phyloP scores from a whole-genome alignment of 371 early-diverging fungal genomes.

The Mortierella sp. region DNA sequence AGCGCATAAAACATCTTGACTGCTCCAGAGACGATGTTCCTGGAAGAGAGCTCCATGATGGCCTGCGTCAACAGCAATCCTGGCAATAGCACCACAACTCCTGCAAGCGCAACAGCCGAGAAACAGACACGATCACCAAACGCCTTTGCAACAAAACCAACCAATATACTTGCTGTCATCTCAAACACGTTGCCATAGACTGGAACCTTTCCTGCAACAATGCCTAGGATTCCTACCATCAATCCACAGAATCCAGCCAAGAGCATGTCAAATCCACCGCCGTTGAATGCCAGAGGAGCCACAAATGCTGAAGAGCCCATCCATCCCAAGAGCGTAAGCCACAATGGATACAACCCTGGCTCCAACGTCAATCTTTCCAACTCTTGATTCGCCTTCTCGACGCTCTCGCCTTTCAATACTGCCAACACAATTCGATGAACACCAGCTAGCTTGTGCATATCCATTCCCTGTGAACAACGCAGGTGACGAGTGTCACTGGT shows the following conservation, averaged over 20 bases:
- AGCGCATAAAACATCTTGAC: slow-evolving; percentile 76
- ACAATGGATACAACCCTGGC: slow-evolving; percentile 62
- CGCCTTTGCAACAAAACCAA: slow-evolving; percentile 64
- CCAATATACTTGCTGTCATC: slow-evolving; percentile 64
- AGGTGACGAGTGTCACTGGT: slow-evolving; percentile 85
- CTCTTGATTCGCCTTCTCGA: slow-evolving; percentile 69
- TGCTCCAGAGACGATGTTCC: slow-evolving; percentile 79
- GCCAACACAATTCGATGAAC: slow-evolving; percentile 70
- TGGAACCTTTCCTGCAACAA: slow-evolving; percentile 61
- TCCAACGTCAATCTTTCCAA: slow-evolving; percentile 61
- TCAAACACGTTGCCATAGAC: slow-evolving; percentile 69
- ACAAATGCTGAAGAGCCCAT: slow-evolving; percentile 63
- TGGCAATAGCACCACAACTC: slow-evolving; percentile 68
- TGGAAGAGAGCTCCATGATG: slow-evolving; percentile 79
- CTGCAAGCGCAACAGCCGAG: slow-evolving; percentile 64
- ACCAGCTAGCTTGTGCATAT: slow-evolving; percentile 73
- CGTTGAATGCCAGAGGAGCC: slow-evolving; percentile 63
- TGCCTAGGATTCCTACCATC: slow-evolving; percentile 61
- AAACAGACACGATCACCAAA: slow-evolving; percentile 62
- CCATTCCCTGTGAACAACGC: slow-evolving; percentile 69
- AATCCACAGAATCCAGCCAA: slow-evolving; percentile 62
- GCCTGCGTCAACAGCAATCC: slow-evolving; percentile 70
- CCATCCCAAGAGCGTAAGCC: slow-evolving; percentile 67
- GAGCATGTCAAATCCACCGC: slow-evolving; percentile 63
- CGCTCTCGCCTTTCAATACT: slow-evolving; percentile 62